Base-by-base conservation (phyloP, 2,329 filamentous ascomycete genomes). In the Zelopaecilomyces penicillatus region DNA sequence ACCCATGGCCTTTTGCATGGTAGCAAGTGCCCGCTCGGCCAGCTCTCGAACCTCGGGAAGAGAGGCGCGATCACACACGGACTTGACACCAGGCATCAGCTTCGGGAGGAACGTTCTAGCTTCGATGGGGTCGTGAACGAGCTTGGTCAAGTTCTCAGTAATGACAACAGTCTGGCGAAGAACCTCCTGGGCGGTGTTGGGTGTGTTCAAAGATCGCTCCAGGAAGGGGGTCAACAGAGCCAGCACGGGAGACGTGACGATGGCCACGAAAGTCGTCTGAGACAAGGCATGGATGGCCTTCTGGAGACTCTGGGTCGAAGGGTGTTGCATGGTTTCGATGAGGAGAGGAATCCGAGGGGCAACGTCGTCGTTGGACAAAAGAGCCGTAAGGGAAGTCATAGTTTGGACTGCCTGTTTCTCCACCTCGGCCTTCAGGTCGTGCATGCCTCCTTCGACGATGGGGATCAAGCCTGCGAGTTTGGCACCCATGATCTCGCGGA, bases 231-330 rank as follows among this genome's bases (percentile, higher is more conserved):
- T 98, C 44, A 98, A 77, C 45, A 98, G 81, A 12, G 93, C 93
- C 46, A 98, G 80, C 5, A 97, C 91, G 7, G 93, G 93, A 6
- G 91, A 96, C 9, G 89, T 96, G 56, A 98, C 93, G 52, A 95
- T 78, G 45, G 93, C 90, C 43, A 98, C 93, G 56, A 98, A 98
- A n/a, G 93, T 98, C 8, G 93, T 98, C 70, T 95, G 88, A 4
- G 90, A 96, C 38, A 98, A 75, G 38, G 90, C 93, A 61, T 96
- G 93, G 53, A 98, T 97, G 30, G 93, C 90, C 73, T 96, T 96
- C 63, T 95, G 87, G 45, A 94, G 76, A 29, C 85, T 88, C 65
- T 94, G 82, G 10, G 86, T 75, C 8, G 88, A 95, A 5, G 93
- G 93, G 57, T 96, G 83, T 64, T 96, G 87, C 83, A 98, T 96